Base-by-base conservation (phyloP, 2,329 filamentous ascomycete species). In the Penicillium concentricum region DNA sequence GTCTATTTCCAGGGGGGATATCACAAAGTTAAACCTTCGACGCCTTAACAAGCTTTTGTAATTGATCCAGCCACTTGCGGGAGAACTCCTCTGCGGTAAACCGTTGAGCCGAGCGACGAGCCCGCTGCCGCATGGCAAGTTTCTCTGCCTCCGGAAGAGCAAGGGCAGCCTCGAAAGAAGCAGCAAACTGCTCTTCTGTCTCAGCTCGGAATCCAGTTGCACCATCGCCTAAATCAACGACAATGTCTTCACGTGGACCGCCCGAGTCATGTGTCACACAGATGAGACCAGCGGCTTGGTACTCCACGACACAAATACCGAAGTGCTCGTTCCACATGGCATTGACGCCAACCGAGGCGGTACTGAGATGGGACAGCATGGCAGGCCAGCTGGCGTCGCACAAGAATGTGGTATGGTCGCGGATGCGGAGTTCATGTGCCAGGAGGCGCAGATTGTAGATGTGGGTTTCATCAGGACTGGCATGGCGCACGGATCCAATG, bases 261-360 rank as follows among this genome's bases (percentile, higher is more conserved):
- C 93, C 94, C 49, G 90, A 94, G 74, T 97, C 82, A 68, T 99
- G 94, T 9, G 97, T 94, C 0, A 99, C 92, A 5, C 89, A 87
- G 56, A 99, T 92, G 56, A 99, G 79, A 1, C 94, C 94, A 0
- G 94, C 94, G 4, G 94, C 94, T 72, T 97, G 92, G 71, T 97
- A 99, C 79, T 99, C 94, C 39, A 99, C 94, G 16, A 97, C 92
- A 1, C 94, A 94, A 57, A 99, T 99, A 22, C 94, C 94, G 72
- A 99, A 99, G 74, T 99, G 94, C 78, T 99, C 94, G 72, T 97
- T 97, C 93, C 94, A 99, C 94, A 99, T 99, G 69, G 90, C 91
- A 67, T 99, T 99, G 30, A 96, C 92, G 48, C 94, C 94, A 2
- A 99, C 84, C 18, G 86, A 93, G 4, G 89, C 87, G 60, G 81